Evolutionary conservation across 805 yeast genomes (phyloP).

Genomic region (Metschnikowia kunwiensis): DNA sequence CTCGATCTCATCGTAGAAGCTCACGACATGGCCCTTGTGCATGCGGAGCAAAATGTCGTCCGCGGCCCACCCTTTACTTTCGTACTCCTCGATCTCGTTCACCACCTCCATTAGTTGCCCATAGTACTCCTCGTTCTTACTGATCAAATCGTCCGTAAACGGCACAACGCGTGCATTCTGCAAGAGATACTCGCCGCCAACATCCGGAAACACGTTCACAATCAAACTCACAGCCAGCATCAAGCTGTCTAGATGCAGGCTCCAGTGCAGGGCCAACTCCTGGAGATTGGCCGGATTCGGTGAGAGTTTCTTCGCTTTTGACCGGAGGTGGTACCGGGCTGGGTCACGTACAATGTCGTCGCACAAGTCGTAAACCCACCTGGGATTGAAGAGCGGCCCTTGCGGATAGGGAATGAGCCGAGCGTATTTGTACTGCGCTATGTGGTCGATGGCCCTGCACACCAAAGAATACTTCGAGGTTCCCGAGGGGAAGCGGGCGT

Average conservation of each 20-base stretch:
- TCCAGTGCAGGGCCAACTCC: slow-evolving; percentile 28
- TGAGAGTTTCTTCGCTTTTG: slow-evolving; percentile 32
- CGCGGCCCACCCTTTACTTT: slow-evolving; percentile 36
- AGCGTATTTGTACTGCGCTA: slow-evolving; percentile 39
- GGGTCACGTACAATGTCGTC: slow-evolving; percentile 47
- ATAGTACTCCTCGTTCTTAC: slow-evolving; percentile 21
- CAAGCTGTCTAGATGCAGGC: slow-evolving; percentile 19
- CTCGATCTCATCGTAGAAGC: slow-evolving; percentile 5
- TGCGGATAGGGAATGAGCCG: slow-evolving; percentile 37
- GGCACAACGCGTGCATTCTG: slow-evolving; percentile 41
- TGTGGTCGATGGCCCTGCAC: slow-evolving; percentile 35
- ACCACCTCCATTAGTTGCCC: slow-evolving; percentile 20
- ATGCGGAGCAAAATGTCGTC: slow-evolving; percentile 40
- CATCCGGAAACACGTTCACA: slow-evolving; percentile 27
- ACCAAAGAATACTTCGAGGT: slow-evolving; percentile 46
- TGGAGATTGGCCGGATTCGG: slow-evolving; percentile 33
- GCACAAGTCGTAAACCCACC: slow-evolving; percentile 40
- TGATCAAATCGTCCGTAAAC: slow-evolving; percentile 24
- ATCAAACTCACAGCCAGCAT: slow-evolving; percentile 30
- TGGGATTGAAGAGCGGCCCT: slow-evolving; percentile 22
- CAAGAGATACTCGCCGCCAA: slow-evolving; percentile 32
- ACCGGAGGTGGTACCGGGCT: slow-evolving; percentile 46
- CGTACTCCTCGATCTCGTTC: slow-evolving; percentile 29
- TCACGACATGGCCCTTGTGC: slow-evolving; percentile 7
- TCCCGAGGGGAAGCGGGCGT: slow-evolving; percentile 51